Evolutionary conservation across 257 asterid genomes (phyloP).

Genomic region (Verbena officinalis): DNA sequence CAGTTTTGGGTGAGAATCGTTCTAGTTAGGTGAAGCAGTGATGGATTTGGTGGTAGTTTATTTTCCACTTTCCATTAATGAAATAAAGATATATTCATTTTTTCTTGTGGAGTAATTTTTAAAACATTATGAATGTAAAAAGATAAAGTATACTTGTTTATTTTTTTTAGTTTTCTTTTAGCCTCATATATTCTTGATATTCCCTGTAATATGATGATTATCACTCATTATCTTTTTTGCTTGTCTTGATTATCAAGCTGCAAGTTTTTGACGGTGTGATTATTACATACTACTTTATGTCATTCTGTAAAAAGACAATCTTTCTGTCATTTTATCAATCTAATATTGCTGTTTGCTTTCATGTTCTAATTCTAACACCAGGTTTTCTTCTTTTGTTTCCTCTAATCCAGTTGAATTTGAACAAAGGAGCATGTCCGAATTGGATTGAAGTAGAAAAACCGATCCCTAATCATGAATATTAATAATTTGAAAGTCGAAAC

Average conservation of each 20-base stretch:
- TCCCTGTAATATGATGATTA: conserved; percentile 17
- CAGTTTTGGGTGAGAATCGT: conserved; percentile 3
- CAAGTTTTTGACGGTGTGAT: conserved; percentile 7
- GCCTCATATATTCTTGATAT: conserved; percentile 8
- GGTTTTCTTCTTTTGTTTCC: conserved; percentile 25
- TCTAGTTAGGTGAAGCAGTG: conserved; percentile 11
- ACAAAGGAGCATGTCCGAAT: too few relatives aligned
- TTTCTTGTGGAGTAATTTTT: too few relatives aligned
- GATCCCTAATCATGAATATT: conserved; percentile 39
- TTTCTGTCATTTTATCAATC: conserved; percentile 2
- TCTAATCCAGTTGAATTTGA: conserved; percentile 37
- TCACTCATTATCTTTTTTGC: not conserved
- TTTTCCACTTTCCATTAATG: not conserved
- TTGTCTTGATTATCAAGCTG: conserved; percentile 8
- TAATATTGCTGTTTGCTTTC: not conserved
- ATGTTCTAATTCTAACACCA: conserved; percentile 31
- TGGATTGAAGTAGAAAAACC: conserved; percentile 10
- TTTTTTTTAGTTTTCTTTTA: too few relatives aligned
- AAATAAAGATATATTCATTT: too few relatives aligned
- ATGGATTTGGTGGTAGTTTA: conserved; percentile 1
- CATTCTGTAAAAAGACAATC: conserved; percentile 17
- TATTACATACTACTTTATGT: conserved; percentile 14
- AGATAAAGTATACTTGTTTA: not conserved
- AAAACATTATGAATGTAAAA: too few relatives aligned
- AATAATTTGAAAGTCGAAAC: conserved; percentile 51